Conservation (phyloP, 768 basidiomycete genomes). For the Leccinum uliginosum region DNA sequence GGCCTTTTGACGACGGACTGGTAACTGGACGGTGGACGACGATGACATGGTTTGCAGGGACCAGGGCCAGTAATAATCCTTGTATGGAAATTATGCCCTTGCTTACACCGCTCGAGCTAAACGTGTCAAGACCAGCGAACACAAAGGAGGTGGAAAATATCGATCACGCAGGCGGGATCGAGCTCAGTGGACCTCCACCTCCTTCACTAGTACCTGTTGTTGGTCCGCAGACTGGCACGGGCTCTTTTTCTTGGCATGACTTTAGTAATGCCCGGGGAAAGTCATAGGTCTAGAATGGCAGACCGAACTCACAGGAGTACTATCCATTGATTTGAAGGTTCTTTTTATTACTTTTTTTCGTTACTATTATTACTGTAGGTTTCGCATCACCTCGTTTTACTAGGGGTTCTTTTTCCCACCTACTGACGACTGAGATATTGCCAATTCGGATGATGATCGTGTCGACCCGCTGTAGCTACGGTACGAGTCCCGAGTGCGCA, state of each 20-base stretch:
- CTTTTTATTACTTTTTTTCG: neutral
- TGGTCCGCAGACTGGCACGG: neutral
- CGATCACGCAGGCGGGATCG: conserved; percentile 65
- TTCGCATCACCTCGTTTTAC: neutral
- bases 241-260: neutral
- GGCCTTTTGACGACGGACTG: conserved; percentile 45
- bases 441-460: conserved; percentile 5
- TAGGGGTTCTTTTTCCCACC: neutral
- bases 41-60: conserved; percentile 36
- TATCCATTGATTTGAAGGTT: neutral
- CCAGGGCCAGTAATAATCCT: conserved; percentile 30
- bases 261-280: neutral
- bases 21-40: conserved; percentile 34
- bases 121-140: conserved; percentile 36
- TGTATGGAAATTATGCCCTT: conserved; percentile 62
- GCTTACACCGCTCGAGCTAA: conserved; percentile 44
- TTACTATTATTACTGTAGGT: neutral
- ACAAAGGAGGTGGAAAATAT: conserved; percentile 56
- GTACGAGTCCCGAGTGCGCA: conserved; percentile 6
- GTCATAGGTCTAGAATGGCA: neutral
- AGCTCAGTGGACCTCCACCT: conserved; percentile 36
- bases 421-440: neutral
- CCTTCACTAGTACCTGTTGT: neutral
- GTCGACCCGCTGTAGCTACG: conserved; percentile 2
- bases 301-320: neutral